Conservation (phyloP, 2,329 filamentous ascomycete species). For the Leptosphaerulina australis region DNA sequence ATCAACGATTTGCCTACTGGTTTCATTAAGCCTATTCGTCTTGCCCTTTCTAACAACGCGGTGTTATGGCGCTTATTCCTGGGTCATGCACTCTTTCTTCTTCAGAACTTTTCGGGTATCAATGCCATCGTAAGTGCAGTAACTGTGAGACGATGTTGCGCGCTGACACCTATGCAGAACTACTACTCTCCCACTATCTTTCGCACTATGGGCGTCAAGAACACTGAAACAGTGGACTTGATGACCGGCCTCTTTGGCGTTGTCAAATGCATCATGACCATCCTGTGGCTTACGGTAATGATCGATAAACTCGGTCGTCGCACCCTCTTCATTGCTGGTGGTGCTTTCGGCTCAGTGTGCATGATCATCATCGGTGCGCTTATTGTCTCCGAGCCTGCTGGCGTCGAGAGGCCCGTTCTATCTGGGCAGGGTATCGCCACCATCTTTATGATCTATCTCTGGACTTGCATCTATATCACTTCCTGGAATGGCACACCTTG, state of each 20-base stretch:
- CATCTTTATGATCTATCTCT: slow-evolving; percentile 75
- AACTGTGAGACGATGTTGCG: not conserved
- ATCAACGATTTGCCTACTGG: slow-evolving; percentile 72
- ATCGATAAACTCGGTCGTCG: slow-evolving; percentile 69
- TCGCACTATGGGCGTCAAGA: slow-evolving; percentile 66
- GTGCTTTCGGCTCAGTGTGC: slow-evolving; percentile 63
- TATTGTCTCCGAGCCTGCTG: slow-evolving; percentile 57
- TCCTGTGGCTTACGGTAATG: slow-evolving; percentile 72
- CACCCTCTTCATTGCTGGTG: slow-evolving; percentile 69
- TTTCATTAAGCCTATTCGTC: slow-evolving; percentile 66
- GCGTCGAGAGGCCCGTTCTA: slow-evolving; percentile 43
- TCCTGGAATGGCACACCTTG: slow-evolving; percentile 76
- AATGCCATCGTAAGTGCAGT: slow-evolving; percentile 60
- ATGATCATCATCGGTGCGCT: slow-evolving; percentile 70
- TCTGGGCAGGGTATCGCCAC: slow-evolving; percentile 62
- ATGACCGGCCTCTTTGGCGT: slow-evolving; percentile 79
- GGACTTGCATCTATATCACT: slow-evolving; percentile 73
- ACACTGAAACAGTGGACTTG: slow-evolving; percentile 65
- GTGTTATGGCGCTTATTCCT: slow-evolving; percentile 75
- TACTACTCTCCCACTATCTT: slow-evolving; percentile 79
- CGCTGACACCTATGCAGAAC: slow-evolving; percentile 49
- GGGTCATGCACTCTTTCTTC: slow-evolving; percentile 77
- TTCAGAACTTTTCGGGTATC: slow-evolving; percentile 78
- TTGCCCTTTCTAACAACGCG: slow-evolving; percentile 45
- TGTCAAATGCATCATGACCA: slow-evolving; percentile 68